Conservation (phyloP, 768 basidiomycete genomes). For the Solioccasus polychromus region DNA sequence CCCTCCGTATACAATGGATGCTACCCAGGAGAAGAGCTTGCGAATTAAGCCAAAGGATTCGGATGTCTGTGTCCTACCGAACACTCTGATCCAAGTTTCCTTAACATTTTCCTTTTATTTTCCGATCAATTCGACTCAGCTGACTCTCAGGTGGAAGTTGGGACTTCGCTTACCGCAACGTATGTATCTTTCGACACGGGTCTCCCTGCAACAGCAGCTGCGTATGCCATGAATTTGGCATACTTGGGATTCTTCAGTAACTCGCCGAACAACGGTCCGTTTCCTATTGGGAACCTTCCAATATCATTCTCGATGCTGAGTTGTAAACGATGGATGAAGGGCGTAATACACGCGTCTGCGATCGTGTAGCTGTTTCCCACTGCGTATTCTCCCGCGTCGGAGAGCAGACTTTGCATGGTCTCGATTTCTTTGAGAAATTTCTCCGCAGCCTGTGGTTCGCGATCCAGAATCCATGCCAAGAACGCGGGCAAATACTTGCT, state of each 20-base stretch:
- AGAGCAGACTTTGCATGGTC: constrained; percentile 47
- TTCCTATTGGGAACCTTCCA: constrained; percentile 46
- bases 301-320: constrained; percentile 44
- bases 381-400: constrained; percentile 37
- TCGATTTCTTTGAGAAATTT: constrained; percentile 41
- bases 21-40: neutral
- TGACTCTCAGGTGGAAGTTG: too few relatives aligned
- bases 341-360: constrained; percentile 57
- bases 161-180: constrained; percentile 39
- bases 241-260: constrained; percentile 43
- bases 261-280: constrained; percentile 43
- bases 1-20: too few relatives aligned
- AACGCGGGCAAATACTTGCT: constrained; percentile 41
- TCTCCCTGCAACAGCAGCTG: constrained; percentile 42
- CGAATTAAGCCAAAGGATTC: neutral
- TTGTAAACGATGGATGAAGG: constrained; percentile 52
- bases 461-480: constrained; percentile 33
- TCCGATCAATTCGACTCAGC: neutral
- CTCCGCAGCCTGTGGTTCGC: constrained; percentile 35
- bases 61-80: neutral
- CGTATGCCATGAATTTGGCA: constrained; percentile 47
- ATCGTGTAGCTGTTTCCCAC: constrained; percentile 48
- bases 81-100: neutral
- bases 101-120: neutral
- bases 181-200: constrained; percentile 53